Evolutionary conservation across 768 basidiomycete species (phyloP).

Genomic region (Termitomyces sp.): DNA sequence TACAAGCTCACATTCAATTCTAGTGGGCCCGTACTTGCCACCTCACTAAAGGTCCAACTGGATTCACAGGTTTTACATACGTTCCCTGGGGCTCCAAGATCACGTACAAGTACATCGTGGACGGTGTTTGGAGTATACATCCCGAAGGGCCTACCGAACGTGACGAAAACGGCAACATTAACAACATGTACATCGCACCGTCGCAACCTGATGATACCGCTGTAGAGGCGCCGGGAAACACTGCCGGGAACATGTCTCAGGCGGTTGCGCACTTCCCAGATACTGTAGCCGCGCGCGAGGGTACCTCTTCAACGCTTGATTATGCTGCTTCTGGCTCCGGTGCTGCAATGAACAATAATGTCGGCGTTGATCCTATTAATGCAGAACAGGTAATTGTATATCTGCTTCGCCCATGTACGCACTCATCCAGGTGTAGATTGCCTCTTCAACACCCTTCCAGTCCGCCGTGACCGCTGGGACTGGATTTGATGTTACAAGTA

Average conservation of each 20-base stretch:
- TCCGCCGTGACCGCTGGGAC: constrained; percentile 13
- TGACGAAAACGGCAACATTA: constrained; percentile 60
- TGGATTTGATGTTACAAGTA: constrained; percentile 12
- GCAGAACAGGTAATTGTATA: constrained; percentile 11
- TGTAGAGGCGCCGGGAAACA: background rate
- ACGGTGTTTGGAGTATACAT: constrained; percentile 57
- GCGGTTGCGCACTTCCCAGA: constrained; percentile 29
- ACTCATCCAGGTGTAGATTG: constrained; percentile 16
- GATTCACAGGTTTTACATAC: constrained; percentile 47
- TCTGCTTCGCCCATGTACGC: background rate
- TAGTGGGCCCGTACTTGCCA: constrained; percentile 60
- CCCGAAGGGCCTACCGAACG: constrained; percentile 52
- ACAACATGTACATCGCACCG: constrained; percentile 61
- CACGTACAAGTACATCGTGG: constrained; percentile 77
- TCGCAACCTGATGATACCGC: constrained; percentile 10
- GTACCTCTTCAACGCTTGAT: constrained; percentile 28
- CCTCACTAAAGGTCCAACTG: constrained; percentile 45
- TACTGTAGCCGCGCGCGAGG: constrained; percentile 30
- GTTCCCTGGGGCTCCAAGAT: constrained; percentile 62
- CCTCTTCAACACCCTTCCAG: constrained; percentile 23
- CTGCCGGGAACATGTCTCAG: constrained; percentile 20
- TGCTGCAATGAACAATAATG: constrained; percentile 25
- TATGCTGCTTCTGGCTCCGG: constrained; percentile 37
- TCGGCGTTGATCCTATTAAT: constrained; percentile 27
- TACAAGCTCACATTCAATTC: constrained; percentile 8